Base-by-base conservation (phyloP, 2,329 filamentous ascomycete genomes). In the Clonostachys chloroleuca region DNA sequence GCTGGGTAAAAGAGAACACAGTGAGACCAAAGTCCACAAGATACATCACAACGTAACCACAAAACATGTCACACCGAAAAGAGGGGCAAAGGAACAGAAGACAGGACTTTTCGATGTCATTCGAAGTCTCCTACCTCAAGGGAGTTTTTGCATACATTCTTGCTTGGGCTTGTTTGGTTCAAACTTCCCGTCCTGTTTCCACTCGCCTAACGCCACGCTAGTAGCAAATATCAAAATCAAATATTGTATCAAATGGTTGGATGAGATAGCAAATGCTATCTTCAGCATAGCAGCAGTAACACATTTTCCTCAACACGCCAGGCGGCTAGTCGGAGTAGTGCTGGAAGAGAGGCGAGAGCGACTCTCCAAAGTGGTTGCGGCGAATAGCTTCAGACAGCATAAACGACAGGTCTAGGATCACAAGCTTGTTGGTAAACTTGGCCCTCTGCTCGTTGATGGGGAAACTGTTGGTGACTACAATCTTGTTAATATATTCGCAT, bases 391-490 rank as follows among this genome's bases (percentile, higher is more conserved):
- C 94, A 5, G 91, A 83, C 39, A 99, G 75, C 45, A 99, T 74
- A 61, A 86, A 88, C 24, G 92, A 95, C 14, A 99, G 79, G 60
- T 96, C 92, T 49, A 99, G 81, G 34, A 96, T 80, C 48, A 95
- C 83, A 58, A 99, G 77, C 75, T 99, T 99, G 69, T 79, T 85
- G 45, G 83, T 84, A 49, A 79, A 81, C 55, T 75, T 81, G 34
- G 82, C 77, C 66, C 87, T 85, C 54, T 88, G 83, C 48, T 86
- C 83, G 18, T 84, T 80, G 54, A 99, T 95, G 4, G 94, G 94
- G 66, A 97, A 97, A 47, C 92, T 95, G 71, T 99, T 97, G 34
- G 94, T 99, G 58, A 97, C 92, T 47, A 99, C 84, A 56, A 99
- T 92, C 58, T 86, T 80, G 64, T 96, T 86, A 62, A 99, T 97